Evolutionary conservation across 148 eudicot genomes (phyloP), one percentile per base, ranked within the genome.

Genomic region (Oxyria digyna): DNA sequence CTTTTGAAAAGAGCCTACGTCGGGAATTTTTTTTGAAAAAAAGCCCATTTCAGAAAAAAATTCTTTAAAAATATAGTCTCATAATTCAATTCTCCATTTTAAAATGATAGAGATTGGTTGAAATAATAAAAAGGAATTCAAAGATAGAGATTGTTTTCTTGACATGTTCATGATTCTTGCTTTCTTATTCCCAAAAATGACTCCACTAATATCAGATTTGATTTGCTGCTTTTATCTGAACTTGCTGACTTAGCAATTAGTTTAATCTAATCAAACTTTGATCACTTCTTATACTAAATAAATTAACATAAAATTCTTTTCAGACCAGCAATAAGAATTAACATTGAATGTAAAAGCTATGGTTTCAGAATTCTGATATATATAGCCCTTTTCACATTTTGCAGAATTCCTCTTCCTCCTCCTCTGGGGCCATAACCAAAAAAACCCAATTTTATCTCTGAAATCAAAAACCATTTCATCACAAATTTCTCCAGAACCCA

Each of bases 221-320:
- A 59, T 29, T 14, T 59, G 65, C 31, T 59, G 38, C 37, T 59
- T 59, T 13, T 15, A n/a, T 9, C 65, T 59, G 37, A 59, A 59
- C 37, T 59, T 23, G 9, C 3, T 29, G 65, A 59, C 65, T 29
- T 29, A 59, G 38, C 38, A 14, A 59, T 27, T 59, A 59, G 18
- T 59, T 59, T 59, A 59, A 27, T 27, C n/a, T 27, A 59, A 59
- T 59, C 65, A 59, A 59, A 29, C 20, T 59, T 59, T 59, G 65
- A 59, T 59, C 65, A 29, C 10, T 27, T 59, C 65, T 15, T 59
- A 12, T 38, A 29, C 65, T 29, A 31, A 59, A 59, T 29, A 59
- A 59, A 59, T 59, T 12, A 59, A 59, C 38, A 29, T 27, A 27
- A 26, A 24, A 27, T n/a, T n/a, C n/a, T n/a, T n/a, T n/a, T n/a